Percentiles rank a stretch among this genome's conserved stretches.
Evolutionary conservation across 148 eudicot genomes (phyloP).

Genomic region (Chenopodium formosanum): DNA sequence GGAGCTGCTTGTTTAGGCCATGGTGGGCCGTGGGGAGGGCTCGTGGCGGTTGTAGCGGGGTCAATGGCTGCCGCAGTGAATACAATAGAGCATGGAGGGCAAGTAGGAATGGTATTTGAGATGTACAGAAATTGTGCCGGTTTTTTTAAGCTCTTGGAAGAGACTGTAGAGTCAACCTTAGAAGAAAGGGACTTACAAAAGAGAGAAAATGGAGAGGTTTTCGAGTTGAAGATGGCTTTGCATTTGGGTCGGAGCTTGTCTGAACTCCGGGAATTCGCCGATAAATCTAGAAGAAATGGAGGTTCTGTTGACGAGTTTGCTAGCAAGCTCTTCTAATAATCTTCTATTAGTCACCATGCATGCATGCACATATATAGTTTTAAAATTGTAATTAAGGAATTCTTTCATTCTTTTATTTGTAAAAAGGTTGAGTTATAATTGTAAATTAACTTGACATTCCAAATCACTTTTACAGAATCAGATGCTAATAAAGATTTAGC

Average conservation of each 20-base stretch:
- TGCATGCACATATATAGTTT: not conserved
- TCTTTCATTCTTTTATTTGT: slow-evolving; percentile 8
- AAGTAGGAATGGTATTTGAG: slow-evolving; percentile 86
- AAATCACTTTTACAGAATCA: too few species aligned
- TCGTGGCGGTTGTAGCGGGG: slow-evolving; percentile 41
- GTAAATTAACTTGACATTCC: not conserved
- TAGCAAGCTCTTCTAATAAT: slow-evolving; percentile 55
- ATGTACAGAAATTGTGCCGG: slow-evolving; percentile 76
- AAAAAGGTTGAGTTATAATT: too few species aligned
- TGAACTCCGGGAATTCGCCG: slow-evolving; percentile 48
- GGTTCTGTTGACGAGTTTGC: slow-evolving; percentile 49
- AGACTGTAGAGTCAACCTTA: slow-evolving; percentile 32
- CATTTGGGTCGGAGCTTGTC: slow-evolving; percentile 55
- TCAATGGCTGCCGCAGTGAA: slow-evolving; percentile 41
- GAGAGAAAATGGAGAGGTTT: slow-evolving; percentile 54
- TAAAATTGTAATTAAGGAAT: not conserved
- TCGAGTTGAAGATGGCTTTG: slow-evolving; percentile 59
- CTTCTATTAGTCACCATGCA: too few species aligned
- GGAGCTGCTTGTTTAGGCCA: slow-evolving; percentile 42
- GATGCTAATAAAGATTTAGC: too few species aligned
- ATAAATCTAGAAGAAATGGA: slow-evolving; percentile 30
- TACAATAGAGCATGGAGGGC: slow-evolving; percentile 68
- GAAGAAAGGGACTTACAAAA: slow-evolving; percentile 28
- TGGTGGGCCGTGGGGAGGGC: slow-evolving; percentile 39
- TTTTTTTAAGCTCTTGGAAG: slow-evolving; percentile 45